Percentiles rank a stretch among this genome's conserved stretches.
Conservation (phyloP, 257 asterid species). For the Lantana camara region DNA sequence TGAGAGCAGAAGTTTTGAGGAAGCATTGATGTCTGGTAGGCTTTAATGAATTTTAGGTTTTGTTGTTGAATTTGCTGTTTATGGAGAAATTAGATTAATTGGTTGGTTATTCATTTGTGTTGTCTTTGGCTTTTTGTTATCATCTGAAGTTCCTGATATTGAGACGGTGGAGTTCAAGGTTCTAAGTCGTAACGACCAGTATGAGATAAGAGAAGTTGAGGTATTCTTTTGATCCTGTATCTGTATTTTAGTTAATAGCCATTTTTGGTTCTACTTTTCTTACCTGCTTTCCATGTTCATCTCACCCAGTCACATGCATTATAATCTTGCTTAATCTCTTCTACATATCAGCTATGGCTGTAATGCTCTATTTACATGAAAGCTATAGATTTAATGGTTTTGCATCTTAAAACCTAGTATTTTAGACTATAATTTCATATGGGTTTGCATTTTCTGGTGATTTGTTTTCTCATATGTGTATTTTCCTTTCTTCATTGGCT, state of each 20-base stretch:
- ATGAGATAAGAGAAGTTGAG: slow-evolving; percentile 88
- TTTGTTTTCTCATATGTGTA: slow-evolving; percentile 19
- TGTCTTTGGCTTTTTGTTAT: not conserved
- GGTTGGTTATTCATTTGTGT: slow-evolving; percentile 1
- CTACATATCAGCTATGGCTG: not conserved
- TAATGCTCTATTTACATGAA: not conserved
- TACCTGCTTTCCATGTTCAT: not conserved
- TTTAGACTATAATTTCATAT: not conserved
- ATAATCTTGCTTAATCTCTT: not conserved
- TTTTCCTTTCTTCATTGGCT: slow-evolving; percentile 14
- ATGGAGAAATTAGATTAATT: not conserved
- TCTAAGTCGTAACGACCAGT: slow-evolving; percentile 51
- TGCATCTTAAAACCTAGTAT: not conserved
- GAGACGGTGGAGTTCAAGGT: slow-evolving; percentile 83
- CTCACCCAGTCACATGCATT: not conserved
- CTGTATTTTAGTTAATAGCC: slow-evolving; percentile 4
- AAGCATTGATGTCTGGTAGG: slow-evolving; percentile 89
- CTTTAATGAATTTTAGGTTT: slow-evolving; percentile 2
- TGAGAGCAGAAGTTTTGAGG: slow-evolving; percentile 69
- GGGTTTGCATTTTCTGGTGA: not conserved
- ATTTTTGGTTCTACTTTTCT: slow-evolving; percentile 12
- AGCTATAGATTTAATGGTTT: too few relatives aligned
- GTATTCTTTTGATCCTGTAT: slow-evolving; percentile 32
- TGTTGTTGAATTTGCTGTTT: not conserved
- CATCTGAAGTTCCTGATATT: slow-evolving; percentile 67